Conservation (phyloP, 2,329 filamentous ascomycete species). For the Neoarthrinium moseri region DNA sequence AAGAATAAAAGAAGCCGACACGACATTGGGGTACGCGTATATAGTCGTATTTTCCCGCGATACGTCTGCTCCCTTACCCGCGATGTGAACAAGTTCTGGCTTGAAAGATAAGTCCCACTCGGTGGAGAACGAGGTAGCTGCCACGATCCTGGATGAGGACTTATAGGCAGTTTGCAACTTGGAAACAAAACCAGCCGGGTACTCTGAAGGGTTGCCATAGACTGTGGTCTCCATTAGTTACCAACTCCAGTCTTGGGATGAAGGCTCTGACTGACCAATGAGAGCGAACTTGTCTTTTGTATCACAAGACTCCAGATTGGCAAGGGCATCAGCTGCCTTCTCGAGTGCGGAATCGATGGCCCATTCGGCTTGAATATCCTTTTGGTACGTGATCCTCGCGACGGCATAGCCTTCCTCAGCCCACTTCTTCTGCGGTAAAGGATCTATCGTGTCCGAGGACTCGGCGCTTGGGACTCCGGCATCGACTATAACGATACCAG, state of each 20-base stretch:
- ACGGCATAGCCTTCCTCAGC: slow-evolving; percentile 9
- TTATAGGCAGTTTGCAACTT: slow-evolving; percentile 16
- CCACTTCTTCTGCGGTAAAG: slow-evolving; percentile 8
- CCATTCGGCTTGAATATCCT: neutral
- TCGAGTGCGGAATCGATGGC: neutral
- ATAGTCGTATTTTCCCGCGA: slow-evolving; percentile 15
- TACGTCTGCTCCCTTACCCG: slow-evolving; percentile 17
- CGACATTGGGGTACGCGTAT: slow-evolving; percentile 44
- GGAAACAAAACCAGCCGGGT: slow-evolving; percentile 13
- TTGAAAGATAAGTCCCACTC: slow-evolving; percentile 19
- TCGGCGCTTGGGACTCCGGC: neutral
- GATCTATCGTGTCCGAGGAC: neutral
- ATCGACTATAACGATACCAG: slow-evolving; percentile 20
- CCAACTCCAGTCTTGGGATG: neutral
- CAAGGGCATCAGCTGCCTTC: slow-evolving; percentile 15
- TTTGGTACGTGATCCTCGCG: neutral
- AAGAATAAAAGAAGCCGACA: slow-evolving; percentile 42
- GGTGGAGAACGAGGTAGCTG: slow-evolving; percentile 30
- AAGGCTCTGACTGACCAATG: slow-evolving; percentile 27
- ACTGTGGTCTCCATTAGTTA: slow-evolving; percentile 13
- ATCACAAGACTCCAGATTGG: slow-evolving; percentile 27
- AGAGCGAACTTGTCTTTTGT: slow-evolving; percentile 37
- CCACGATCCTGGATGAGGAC: slow-evolving; percentile 23
- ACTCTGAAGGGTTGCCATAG: slow-evolving; percentile 20
- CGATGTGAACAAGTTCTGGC: slow-evolving; percentile 27